Percentiles rank a stretch among this genome's conserved stretches.
Evolutionary conservation across 1,139 yeast genomes (phyloP).

Genomic region (Candida tetrigidarum): DNA sequence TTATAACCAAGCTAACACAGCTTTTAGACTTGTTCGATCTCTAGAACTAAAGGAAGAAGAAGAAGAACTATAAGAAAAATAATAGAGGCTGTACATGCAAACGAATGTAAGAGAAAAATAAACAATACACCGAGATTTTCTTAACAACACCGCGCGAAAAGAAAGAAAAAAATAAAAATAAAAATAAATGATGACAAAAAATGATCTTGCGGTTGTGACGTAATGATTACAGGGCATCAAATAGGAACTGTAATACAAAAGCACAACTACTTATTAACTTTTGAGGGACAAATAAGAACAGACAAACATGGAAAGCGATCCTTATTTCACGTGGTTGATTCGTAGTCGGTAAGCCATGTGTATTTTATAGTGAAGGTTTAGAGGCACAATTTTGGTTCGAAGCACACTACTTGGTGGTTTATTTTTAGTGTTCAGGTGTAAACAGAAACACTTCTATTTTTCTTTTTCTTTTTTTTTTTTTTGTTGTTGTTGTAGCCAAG

Average conservation of each 20-base stretch:
- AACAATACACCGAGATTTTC: not conserved
- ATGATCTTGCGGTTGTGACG: not conserved
- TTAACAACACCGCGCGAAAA: not conserved
- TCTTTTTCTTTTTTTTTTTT: not conserved
- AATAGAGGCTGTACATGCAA: not conserved
- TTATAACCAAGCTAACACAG: constrained; percentile 31
- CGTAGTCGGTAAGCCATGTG: too few relatives aligned
- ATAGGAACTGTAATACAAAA: too few relatives aligned
- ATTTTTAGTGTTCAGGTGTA: constrained; percentile 1
- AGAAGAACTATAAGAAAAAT: not conserved
- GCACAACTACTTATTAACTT: too few relatives aligned
- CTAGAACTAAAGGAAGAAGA: not conserved
- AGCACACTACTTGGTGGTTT: not conserved
- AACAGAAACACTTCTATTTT: not conserved
- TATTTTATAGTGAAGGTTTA: too few relatives aligned
- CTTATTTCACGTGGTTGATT: too few relatives aligned
- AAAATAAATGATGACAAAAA: not conserved
- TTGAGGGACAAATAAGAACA: too few relatives aligned
- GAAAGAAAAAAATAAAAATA: too few relatives aligned
- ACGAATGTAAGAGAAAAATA: not conserved
- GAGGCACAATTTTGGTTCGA: not conserved
- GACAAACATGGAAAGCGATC: too few relatives aligned
- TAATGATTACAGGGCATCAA: too few relatives aligned
- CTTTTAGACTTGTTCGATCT: constrained; percentile 23
- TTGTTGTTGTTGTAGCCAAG: not conserved